Base-by-base conservation (phyloP, 2,329 filamentous ascomycete species). In the Bretziella fagacearum region DNA sequence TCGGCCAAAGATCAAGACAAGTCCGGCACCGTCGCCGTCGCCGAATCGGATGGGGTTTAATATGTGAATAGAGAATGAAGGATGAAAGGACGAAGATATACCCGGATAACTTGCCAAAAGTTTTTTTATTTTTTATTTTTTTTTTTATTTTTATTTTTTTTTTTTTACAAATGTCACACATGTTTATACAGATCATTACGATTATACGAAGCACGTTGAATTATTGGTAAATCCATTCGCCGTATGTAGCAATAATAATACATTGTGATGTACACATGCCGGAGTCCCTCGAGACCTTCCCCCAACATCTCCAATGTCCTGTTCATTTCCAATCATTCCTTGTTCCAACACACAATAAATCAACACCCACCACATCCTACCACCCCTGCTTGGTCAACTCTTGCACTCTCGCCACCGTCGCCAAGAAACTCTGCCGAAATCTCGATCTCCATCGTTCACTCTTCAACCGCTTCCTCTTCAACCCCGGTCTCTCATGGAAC, bases 351-450 rank as follows among this genome's bases (percentile, higher is more conserved):
- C n/a, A n/a, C 18, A 40, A 6, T 7, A 2, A 11, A 6, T 33
- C 32, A 11, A 2, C 18, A 18, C 20, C 25, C 15, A 7, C 15
- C 35, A 17, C 43, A 27, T 20, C n/a, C 13, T 63, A 93, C 84
- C 85, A 91, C 2, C 84, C 84, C 63, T 91, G 83, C 58, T 67
- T 73, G 55, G 74, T 80, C 64, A 93, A 67, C 59, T 82, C 72
- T 57, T 72, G 66, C 4, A 85, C 82, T 54, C 82, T 68, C 33
- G 56, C 59, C 6, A 84, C 71, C 8, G 76, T 73, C 4, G 70
- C 70, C 59, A 66, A 69, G 62, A 91, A 87, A 3, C 77, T 79
- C 26, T 60, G 59, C 67, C 74, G 77, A 63, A 89, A 91, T 51
- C 74, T 71, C 53, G 54, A 64, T 59, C 74, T 70, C 79, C 81